Base-by-base conservation (phyloP, 2,329 filamentous ascomycete species). In the Thelonectria blattea region DNA sequence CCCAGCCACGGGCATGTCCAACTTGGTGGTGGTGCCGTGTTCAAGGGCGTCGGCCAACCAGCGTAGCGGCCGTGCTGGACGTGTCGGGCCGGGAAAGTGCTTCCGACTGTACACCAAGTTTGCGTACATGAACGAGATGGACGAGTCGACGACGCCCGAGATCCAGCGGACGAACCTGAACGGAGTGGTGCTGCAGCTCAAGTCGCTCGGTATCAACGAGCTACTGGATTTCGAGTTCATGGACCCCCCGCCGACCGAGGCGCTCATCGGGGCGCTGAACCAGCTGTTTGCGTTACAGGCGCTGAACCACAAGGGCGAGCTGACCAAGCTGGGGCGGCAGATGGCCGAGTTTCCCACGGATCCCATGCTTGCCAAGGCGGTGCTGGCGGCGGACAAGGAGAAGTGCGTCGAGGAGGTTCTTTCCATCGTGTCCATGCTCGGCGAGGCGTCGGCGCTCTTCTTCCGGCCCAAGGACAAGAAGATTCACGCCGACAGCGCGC, bases 381-480 rank as follows among this genome's bases (percentile, higher is more conserved):
- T 99, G 17, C 85, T 99, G 3, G 92, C 92, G 0, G 92, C 94
- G 0, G 91, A 95, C 75, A 91, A 92, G 68, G 91, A 94, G 67
- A 91, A 91, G n/a, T 97, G 94, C 69, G 92, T 97, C 0, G 92
- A 96, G 61, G 95, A 99, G 76, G 88, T 98, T 0, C 81, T 99
- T 15, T 93, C 91, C 0, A 92, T 98, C 50, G 92, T 98, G n/a
- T 88, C 93, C 43, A 97, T 98, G 91, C 85, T 98, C 1, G 88
- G 91, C 62, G 95, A 98, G 78, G 88, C 91, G 2, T 92, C 90
- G 4, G 89, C 93, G 0, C 84, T 99, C 5, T 99, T 97, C 81
- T 96, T 96, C 83, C 85, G 93, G 0, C 93, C 95, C 18, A 97
- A 97, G 74, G 93, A 99, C 78, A 97, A 98, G 81, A 97, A 97